Percentiles rank a stretch among this genome's conserved stretches.
Evolutionary conservation across 176 grass and related monocot species (phyloP).

Genomic region (Cenchrus fungigraminus): DNA sequence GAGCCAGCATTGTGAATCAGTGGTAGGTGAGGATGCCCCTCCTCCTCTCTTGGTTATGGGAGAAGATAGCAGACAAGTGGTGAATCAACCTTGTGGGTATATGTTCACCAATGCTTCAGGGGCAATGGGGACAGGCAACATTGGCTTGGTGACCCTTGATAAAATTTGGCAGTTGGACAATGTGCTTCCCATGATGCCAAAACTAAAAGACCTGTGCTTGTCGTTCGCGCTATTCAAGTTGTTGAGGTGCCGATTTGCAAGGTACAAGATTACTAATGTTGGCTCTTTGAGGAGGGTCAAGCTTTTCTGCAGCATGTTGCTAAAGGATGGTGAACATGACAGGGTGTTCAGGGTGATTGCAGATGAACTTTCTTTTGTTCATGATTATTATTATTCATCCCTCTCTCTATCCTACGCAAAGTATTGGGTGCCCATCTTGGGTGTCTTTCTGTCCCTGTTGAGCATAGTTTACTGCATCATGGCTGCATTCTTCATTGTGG

Average conservation of each 20-base stretch:
- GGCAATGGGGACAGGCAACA: no score
- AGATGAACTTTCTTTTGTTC: conserved; percentile 19
- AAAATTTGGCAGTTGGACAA: neutral
- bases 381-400: conserved; percentile 28
- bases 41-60: conserved; percentile 9
- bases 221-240: conserved; percentile 28
- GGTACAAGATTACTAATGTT: neutral
- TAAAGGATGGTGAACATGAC: neutral
- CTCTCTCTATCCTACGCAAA: neutral
- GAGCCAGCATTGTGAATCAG: neutral
- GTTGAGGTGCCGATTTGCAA: neutral
- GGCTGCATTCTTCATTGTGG: neutral
- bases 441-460: neutral
- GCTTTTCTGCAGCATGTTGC: neutral
- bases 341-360: neutral
- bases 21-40: neutral
- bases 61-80: neutral
- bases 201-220: neutral
- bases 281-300: neutral
- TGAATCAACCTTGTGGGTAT: neutral
- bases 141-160: neutral
- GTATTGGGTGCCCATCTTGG: neutral
- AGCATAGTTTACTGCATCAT: neutral
- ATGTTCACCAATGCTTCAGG: neutral
- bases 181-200: neutral